Evolutionary conservation across 768 basidiomycete genomes (phyloP), one percentile per base, ranked within the genome.

Genomic region (Trametes coccinea): DNA sequence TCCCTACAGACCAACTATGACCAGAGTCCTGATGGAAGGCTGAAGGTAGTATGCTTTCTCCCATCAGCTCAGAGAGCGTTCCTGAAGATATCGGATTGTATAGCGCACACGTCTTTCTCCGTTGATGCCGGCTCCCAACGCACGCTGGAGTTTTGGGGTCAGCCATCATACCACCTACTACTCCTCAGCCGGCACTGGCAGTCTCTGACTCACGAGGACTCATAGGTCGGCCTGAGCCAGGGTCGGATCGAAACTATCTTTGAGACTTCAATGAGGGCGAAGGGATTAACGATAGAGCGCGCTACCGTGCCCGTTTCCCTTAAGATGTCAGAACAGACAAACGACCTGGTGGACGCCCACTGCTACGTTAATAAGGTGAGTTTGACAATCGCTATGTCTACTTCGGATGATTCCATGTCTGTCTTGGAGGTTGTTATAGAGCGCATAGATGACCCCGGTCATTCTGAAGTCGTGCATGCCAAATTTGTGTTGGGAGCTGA

Each of bases 401-500:
- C 30, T 27, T 13, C 29, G 5, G 11, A 33, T 5, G 46, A 5
- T 22, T 44, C 17, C 13, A 33, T 4, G 16, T 7, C 17, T 14
- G 29, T 6, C 33, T 11, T 9, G 3, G 46, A 85, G 82, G 79
- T 83, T 0, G 74, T 76, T 0, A 66, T 88, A 37, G 77, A 79
- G 53, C 77, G 79, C 55, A 52, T 81, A 2, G 75, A 76, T 8
- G 63, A 62, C 31, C 57, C 66, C 14, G 76, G 78, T 33, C 79
- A 76, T 33, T 79, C 75, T 3, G 89, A 90, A 68, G 73, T 81
- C 5, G 84, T 91, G 0, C 75, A 77, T 60, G 88, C 90, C 0
- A 90, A 86, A 71, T 93, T 84, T 67, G 84, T 92, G 1, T 76
- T 93, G 31, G 92, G 91, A 1, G 80, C 85, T 22, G 92, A 93